Conservation (phyloP, 2,329 filamentous ascomycete genomes). For the Hymenoscyphus fructigenus region DNA sequence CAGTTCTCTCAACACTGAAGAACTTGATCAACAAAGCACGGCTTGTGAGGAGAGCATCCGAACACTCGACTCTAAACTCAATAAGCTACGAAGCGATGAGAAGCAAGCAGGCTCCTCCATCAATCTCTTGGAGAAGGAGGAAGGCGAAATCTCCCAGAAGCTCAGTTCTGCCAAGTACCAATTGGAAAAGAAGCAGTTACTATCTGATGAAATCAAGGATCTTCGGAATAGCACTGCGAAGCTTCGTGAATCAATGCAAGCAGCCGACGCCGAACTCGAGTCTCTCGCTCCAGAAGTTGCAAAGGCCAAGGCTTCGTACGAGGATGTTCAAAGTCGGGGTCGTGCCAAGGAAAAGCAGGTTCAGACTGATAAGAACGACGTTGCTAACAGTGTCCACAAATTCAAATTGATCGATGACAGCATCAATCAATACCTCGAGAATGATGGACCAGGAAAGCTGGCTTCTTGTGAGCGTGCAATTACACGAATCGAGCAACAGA, state of each 20-base stretch:
- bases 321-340: constrained; percentile 72
- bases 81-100: constrained; percentile 66
- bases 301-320: constrained; percentile 72
- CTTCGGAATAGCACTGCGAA: constrained; percentile 66
- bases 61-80: constrained; percentile 59
- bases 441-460: constrained; percentile 72
- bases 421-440: constrained; percentile 76
- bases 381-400: constrained; percentile 74
- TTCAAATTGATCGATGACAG: constrained; percentile 73
- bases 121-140: constrained; percentile 71
- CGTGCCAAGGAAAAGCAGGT: constrained; percentile 71
- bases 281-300: constrained; percentile 72
- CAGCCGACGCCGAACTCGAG: constrained; percentile 71
- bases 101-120: constrained; percentile 70
- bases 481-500: constrained; percentile 62
- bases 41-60: constrained; percentile 66
- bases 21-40: constrained; percentile 77
- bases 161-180: constrained; percentile 69
- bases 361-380: constrained; percentile 66
- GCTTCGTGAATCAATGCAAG: constrained; percentile 68
- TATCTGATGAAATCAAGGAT: constrained; percentile 70
- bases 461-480: constrained; percentile 69
- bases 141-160: constrained; percentile 71
- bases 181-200: constrained; percentile 75
- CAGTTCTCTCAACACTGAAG: constrained; percentile 69